Base-by-base conservation (phyloP, 2,329 filamentous ascomycete genomes). In the Epichloe aotearoae region DNA sequence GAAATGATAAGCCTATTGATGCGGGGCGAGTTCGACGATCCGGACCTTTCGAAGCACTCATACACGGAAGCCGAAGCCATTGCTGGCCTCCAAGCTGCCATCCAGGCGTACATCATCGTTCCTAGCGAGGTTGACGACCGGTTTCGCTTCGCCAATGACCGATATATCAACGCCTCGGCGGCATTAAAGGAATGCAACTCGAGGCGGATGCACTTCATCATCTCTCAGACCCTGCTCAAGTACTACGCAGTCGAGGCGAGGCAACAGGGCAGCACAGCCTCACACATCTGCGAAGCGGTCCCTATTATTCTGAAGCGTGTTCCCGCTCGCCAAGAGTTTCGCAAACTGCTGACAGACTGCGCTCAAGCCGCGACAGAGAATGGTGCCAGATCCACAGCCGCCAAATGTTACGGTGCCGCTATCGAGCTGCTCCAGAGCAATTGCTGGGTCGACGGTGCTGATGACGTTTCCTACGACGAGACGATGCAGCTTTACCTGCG, bases 111-210 rank as follows among this genome's bases (percentile, higher is more conserved):
- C 60, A 81, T 96, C 49, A 74, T 97, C 40, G 80, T 91, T 50
- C 79, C 87, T 1, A 87, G 85, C 19, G 87, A 93, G 55, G 82
- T 83, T 1, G 91, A 96, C 60, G 88, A 95, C 64, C 78, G 82
- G 40, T 96, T 95, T 65, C 81, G 82, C 36, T 96, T 96, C 64
- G 82, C 84, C 36, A 90, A 96, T 64, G 90, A 96, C 64, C 80
- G 90, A 49, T 94, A 94, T 60, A 76, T 89, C 47, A 82, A 86
- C 62, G 88, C 87, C 15, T 82, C 88, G 5, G 73, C 78, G 14
- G 76, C 79, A 5, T 70, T 95, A 48, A 80, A 78, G 54, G 82
- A 90, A 61, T 82, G 79, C 60, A 81, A 85, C 50, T 70, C 77
- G 20, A 72, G 77, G 19, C 85, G 86, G 58, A 96, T 96, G 90